A percentile compares a stretch with the other conserved stretches of the same genome.
These are phyloP conservation scores for Tremellales sp. DNA, from an alignment of 1,284 basidiomycete genomes.

Conservation along the genomic window DNA sequence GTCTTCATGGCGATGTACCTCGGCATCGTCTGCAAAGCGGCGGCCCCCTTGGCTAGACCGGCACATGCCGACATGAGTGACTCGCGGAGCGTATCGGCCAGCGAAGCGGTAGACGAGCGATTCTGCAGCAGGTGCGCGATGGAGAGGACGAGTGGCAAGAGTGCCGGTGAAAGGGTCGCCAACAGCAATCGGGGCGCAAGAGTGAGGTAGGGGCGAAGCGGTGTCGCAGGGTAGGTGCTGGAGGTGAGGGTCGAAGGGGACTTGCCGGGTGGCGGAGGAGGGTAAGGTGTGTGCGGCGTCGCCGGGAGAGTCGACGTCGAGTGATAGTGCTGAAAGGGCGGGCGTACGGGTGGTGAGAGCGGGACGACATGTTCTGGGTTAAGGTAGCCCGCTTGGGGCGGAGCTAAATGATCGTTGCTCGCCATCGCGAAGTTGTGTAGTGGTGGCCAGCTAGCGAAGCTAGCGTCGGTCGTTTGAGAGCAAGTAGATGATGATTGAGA, in stretches of 20 bases:
- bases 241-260: not conserved
- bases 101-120: conserved; percentile 57
- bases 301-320: conserved; percentile 27
- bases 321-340: conserved; percentile 29
- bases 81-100: conserved; percentile 66
- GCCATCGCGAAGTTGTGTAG: not conserved
- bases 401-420: conserved; percentile 9
- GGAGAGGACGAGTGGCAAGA: conserved; percentile 81
- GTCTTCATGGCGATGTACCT: conserved; percentile 78
- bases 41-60: conserved; percentile 77
- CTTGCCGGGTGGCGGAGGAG: conserved; percentile 2
- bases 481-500: no score
- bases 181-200: conserved; percentile 76
- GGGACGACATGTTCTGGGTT: conserved; percentile 32
- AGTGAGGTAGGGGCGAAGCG: conserved; percentile 73
- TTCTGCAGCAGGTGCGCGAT: conserved; percentile 74
- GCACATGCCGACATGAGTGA: conserved; percentile 71
- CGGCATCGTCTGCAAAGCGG: conserved; percentile 75
- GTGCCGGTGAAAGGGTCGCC: conserved; percentile 61
- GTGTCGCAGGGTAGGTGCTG: conserved; percentile 6
- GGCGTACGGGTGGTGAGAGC: conserved; percentile 26
- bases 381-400: conserved; percentile 10
- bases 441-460: no score
- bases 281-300: conserved; percentile 31
- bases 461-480: no score